Evolutionary conservation across 2,329 filamentous ascomycete species (phyloP), one percentile per base, ranked within the genome.

Genomic region (Kalaharituber pfeilii): DNA sequence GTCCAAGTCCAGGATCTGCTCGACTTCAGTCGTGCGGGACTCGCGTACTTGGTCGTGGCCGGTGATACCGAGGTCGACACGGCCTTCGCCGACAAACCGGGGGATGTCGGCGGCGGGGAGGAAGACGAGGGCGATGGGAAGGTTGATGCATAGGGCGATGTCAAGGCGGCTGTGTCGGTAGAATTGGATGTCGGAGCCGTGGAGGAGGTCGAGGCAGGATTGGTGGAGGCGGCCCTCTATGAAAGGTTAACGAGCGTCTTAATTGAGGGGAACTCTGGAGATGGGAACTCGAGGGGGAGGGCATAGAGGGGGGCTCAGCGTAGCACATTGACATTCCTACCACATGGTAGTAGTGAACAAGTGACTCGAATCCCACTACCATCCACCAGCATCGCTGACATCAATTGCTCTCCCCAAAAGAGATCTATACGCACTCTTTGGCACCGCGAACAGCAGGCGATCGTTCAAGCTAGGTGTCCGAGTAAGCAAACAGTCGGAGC

Each of bases 91-190:
- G 49, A 98, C 88, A 66, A 96, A 96, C 36, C 87, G 94, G 4
- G 91, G 91, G 66, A 98, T 98, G 68, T 98, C 91, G 62, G 87
- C 88, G 33, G 89, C 91, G 27, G 91, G 91, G 25, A 98, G 83
- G 74, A 98, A 98, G 66, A 98, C 81, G 57, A 98, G 84, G 15
- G 91, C 91, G 64, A 98, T 86, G 30, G 85, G 86, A 26, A 91
- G 80, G 71, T 98, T 98, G 75, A 95, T 94, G 67, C 96, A 91
- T 25, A 98, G 81, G 15, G 91, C 91, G 66, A 98, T 95, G 69
- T 98, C 91, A 65, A 96, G 84, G 56, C 91, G 83, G 68, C 84
- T 87, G 73, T 95, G 87, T 66, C 91, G 82, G 68, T 85, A 82
- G 73, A 98, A 98, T 69, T 98, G 87, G 64, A 98, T 89, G 69